phyloP scores from a whole-genome alignment of 129 eudicot genomes.

The Escallonia herrerae region DNA sequence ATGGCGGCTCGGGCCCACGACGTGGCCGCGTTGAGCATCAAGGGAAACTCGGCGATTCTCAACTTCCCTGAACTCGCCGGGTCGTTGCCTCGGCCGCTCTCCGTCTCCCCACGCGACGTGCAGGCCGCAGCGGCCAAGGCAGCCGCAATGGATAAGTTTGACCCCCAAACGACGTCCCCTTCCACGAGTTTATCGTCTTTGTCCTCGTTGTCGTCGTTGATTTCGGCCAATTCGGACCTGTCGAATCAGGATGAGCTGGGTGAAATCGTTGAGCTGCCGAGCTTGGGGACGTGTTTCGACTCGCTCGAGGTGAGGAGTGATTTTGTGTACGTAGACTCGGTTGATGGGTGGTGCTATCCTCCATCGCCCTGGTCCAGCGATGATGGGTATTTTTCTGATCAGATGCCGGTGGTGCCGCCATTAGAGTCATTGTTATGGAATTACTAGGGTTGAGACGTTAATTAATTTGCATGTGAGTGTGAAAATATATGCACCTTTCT shows the following conservation, averaged over 20 bases:
- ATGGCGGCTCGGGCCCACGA: slow-evolving; percentile 99
- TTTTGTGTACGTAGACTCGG: slow-evolving; percentile 51
- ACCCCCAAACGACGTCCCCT: slow-evolving; percentile 10
- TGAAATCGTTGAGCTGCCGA: slow-evolving; percentile 70
- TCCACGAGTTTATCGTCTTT: slow-evolving; percentile 3
- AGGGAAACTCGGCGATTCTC: slow-evolving; percentile 73
- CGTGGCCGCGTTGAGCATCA: slow-evolving; percentile 84
- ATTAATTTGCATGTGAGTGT: background rate
- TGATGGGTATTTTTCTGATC: slow-evolving; percentile 19
- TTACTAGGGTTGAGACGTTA: slow-evolving; percentile 7
- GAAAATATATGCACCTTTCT: background rate
- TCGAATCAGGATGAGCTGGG: slow-evolving; percentile 48
- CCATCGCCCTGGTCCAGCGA: slow-evolving; percentile 45
- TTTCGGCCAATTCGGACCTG: slow-evolving; percentile 20
- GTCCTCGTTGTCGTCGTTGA: slow-evolving; percentile 19
- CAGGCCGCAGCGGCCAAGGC: slow-evolving; percentile 91
- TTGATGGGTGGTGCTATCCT: slow-evolving; percentile 63
- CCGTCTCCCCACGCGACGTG: slow-evolving; percentile 61
- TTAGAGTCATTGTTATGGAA: slow-evolving; percentile 58
- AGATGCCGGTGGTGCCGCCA: slow-evolving; percentile 7
- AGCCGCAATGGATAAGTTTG: slow-evolving; percentile 71
- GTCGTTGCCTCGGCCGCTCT: slow-evolving; percentile 55
- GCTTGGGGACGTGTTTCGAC: slow-evolving; percentile 39
- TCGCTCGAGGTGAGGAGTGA: slow-evolving; percentile 34
- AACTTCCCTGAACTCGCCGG: slow-evolving; percentile 73